A percentile compares a stretch with the other conserved stretches of the same genome.
Evolutionary conservation across 805 yeast genomes (phyloP).

Genomic region (Candida vaughaniae): DNA sequence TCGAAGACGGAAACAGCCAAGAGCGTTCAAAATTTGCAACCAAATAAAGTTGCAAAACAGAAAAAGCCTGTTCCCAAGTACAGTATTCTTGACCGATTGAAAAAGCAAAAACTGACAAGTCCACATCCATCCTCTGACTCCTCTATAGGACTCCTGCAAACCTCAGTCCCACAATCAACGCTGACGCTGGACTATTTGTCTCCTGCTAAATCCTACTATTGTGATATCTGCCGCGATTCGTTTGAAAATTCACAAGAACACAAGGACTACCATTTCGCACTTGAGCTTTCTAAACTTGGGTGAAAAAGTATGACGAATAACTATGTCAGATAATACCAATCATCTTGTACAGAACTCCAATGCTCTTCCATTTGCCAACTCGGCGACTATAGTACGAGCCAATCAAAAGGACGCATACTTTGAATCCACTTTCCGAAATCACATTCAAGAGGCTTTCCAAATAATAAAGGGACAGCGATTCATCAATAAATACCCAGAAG

Average conservation of each 20-base stretch:
- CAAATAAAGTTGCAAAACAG: conserved; percentile 1
- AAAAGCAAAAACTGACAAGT: too few relatives aligned
- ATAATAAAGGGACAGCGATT: conserved; percentile 61
- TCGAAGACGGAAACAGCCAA: not conserved
- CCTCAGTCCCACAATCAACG: too few relatives aligned
- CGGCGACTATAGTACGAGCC: conserved; percentile 86
- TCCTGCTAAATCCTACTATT: too few relatives aligned
- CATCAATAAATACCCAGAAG: conserved; percentile 61
- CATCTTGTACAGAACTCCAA: conserved; percentile 5
- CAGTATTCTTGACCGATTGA: conserved; percentile 7
- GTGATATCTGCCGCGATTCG: conserved; percentile 24
- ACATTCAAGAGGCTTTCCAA: conserved; percentile 57
- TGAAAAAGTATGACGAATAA: too few relatives aligned
- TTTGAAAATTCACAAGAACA: conserved; percentile 44
- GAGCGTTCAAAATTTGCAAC: conserved; percentile 1
- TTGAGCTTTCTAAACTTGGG: conserved; percentile 41
- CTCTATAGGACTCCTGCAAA: too few relatives aligned
- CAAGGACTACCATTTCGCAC: conserved; percentile 53
- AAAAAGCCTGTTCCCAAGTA: conserved; percentile 10
- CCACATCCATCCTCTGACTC: too few relatives aligned
- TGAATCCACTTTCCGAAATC: conserved; percentile 51
- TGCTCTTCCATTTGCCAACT: conserved; percentile 69
- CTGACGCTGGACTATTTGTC: too few relatives aligned
- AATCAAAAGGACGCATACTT: conserved; percentile 86
- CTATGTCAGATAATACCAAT: too few relatives aligned